phyloP scores from a whole-genome alignment of 1,139 yeast species.

The Suhomyces anneliseae region DNA sequence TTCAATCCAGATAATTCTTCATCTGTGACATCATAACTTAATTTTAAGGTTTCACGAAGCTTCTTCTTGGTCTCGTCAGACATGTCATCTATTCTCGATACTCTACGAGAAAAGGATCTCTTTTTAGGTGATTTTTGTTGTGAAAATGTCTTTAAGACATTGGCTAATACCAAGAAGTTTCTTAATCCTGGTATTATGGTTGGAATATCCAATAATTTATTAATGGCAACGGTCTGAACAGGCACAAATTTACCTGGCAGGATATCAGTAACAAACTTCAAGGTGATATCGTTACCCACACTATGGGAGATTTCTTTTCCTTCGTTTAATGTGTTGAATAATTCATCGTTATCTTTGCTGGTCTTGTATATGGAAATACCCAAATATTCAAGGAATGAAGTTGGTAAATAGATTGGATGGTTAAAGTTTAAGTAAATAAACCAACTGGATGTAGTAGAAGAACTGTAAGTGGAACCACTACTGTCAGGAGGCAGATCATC shows the following conservation, averaged over 20 bases:
- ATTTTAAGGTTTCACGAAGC: constrained; percentile 37
- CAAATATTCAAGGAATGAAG: constrained; percentile 30
- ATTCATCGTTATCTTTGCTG: constrained; percentile 1
- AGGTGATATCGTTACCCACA: constrained; percentile 1
- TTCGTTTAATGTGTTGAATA: constrained; percentile 21
- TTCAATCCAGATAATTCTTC: constrained; percentile 41
- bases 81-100: constrained; percentile 13
- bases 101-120: constrained; percentile 9
- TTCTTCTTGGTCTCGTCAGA: constrained; percentile 28
- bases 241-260: constrained; percentile 15
- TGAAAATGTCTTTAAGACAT: constrained; percentile 14
- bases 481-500: constrained; percentile 8
- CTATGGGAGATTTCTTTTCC: constrained; percentile 16
- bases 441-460: constrained; percentile 14
- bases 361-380: constrained; percentile 20
- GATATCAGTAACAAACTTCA: constrained; percentile 10
- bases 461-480: constrained; percentile 2
- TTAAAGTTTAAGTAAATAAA: constrained; percentile 23
- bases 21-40: constrained; percentile 39
- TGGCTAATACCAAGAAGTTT: constrained; percentile 31
- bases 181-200: constrained; percentile 31
- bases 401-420: constrained; percentile 29
- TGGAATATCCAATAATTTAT: constrained; percentile 26
- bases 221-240: constrained; percentile 24
- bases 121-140: not conserved